These are phyloP conservation scores for Ogataea minuta DNA, from an alignment of 805 yeast species.

Conservation along the genomic window DNA sequence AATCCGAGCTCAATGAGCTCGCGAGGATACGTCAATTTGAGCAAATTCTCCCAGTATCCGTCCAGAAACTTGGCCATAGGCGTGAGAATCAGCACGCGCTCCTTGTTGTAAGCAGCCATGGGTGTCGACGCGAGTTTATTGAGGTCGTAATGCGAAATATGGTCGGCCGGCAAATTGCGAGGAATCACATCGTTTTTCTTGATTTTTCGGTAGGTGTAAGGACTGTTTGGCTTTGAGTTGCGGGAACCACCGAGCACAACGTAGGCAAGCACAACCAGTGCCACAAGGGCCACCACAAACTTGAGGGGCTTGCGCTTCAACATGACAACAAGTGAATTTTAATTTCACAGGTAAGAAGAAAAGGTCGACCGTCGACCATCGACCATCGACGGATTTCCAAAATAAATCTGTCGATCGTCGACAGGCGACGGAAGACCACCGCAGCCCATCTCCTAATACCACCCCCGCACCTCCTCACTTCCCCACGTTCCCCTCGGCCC, in stretches of 20 bases:
- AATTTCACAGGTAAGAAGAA: neutral
- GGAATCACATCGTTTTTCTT: constrained; percentile 48
- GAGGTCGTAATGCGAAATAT: constrained; percentile 80
- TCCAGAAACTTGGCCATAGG: constrained; percentile 87
- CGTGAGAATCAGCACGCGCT: constrained; percentile 80
- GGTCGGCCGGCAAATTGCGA: constrained; percentile 64
- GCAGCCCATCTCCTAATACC: no score
- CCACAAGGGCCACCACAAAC: constrained; percentile 45
- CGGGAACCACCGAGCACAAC: constrained; percentile 38
- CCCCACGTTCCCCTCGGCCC: no score
- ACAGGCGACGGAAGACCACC: no score
- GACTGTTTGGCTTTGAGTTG: constrained; percentile 24
- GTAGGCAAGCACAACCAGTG: constrained; percentile 41
- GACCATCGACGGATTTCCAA: neutral
- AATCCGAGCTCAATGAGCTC: constrained; percentile 84
- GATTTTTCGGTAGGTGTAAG: constrained; percentile 43
- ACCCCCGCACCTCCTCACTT: no score
- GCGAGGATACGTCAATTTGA: constrained; percentile 77
- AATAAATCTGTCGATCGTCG: no score
- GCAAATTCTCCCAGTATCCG: constrained; percentile 84
- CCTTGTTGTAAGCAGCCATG: constrained; percentile 70
- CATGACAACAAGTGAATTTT: constrained; percentile 9
- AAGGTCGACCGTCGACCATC: neutral
- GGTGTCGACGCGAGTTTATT: constrained; percentile 72
- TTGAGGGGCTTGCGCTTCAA: constrained; percentile 45